phyloP scores from a whole-genome alignment of 768 basidiomycete species.

The Agrocybe chaxingu region DNA sequence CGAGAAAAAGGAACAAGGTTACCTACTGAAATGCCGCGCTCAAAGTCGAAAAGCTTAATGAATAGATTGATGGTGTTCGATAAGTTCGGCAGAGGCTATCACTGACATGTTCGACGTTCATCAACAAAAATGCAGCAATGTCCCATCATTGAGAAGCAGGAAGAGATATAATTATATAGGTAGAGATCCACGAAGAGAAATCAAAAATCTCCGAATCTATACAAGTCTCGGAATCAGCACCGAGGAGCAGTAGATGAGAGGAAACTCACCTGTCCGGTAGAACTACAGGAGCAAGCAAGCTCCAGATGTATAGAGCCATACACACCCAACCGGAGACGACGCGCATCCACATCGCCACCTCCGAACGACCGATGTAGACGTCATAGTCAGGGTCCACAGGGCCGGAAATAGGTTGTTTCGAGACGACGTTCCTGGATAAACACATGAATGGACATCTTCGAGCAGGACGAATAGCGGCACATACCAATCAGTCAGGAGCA shows the following conservation, averaged over 20 bases:
- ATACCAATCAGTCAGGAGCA: constrained; percentile 95
- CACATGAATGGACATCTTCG: neutral
- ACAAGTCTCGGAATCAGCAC: neutral
- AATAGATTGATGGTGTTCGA: too few relatives aligned
- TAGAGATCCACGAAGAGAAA: too few relatives aligned
- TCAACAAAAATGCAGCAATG: too few relatives aligned
- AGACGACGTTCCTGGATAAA: constrained; percentile 66
- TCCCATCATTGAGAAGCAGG: too few relatives aligned
- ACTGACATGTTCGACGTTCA: too few relatives aligned
- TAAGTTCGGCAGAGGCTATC: too few relatives aligned
- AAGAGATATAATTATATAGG: too few relatives aligned
- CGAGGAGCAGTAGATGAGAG: neutral
- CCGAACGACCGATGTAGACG: constrained; percentile 92
- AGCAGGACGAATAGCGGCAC: constrained; percentile 20
- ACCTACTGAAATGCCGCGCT: too few relatives aligned
- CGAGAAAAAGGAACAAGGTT: too few relatives aligned
- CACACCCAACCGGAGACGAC: constrained; percentile 96
- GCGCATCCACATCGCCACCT: constrained; percentile 99
- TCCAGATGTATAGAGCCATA: constrained; percentile 83
- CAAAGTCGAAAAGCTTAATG: too few relatives aligned
- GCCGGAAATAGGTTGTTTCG: constrained; percentile 45
- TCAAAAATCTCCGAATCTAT: constrained; percentile 18
- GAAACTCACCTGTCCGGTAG: constrained; percentile 79
- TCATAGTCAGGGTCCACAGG: constrained; percentile 55
- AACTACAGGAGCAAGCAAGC: constrained; percentile 82